Percentiles rank a stretch among this genome's conserved stretches.
Evolutionary conservation across 2,329 filamentous ascomycete species (phyloP).

Genomic region (Ophioceras dolichostomum): DNA sequence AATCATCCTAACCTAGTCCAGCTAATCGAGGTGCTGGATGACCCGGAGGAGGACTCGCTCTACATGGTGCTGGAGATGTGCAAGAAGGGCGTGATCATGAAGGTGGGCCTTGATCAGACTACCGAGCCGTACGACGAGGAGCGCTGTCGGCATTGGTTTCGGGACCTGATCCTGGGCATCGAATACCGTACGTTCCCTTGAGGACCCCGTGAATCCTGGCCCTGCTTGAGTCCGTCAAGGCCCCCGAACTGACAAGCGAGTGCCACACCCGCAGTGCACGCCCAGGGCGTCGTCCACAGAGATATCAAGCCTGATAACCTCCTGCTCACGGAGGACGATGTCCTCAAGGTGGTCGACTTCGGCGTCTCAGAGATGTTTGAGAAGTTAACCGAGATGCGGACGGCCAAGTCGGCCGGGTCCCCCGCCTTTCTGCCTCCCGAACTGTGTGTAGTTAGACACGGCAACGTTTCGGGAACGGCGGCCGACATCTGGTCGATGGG

Average conservation of each 20-base stretch:
- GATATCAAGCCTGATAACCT: conserved; percentile 98
- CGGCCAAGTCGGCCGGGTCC: conserved; percentile 84
- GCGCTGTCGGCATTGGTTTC: conserved; percentile 80
- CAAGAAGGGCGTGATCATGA: conserved; percentile 96
- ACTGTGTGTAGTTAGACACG: conserved; percentile 75
- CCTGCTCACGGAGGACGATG: conserved; percentile 75
- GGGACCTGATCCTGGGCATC: conserved; percentile 86
- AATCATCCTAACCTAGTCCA: conserved; percentile 90
- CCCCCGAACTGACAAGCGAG: neutral
- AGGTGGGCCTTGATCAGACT: conserved; percentile 74
- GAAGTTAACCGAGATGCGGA: conserved; percentile 74
- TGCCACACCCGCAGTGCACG: no score
- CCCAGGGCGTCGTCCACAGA: conserved; percentile 86
- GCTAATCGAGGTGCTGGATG: conserved; percentile 87
- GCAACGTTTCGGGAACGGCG: conserved; percentile 75
- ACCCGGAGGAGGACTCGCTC: conserved; percentile 86
- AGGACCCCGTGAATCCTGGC: neutral
- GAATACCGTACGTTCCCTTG: conserved; percentile 61
- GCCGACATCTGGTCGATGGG: conserved; percentile 99
- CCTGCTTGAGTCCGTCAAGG: neutral
- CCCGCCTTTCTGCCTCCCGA: conserved; percentile 93
- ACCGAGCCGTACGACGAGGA: conserved; percentile 76
- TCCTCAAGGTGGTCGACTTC: conserved; percentile 97
- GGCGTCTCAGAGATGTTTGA: conserved; percentile 99
- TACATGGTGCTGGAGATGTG: conserved; percentile 99